Conservation (phyloP, 2,329 filamentous ascomycete genomes). For the Fusarium sp. region DNA sequence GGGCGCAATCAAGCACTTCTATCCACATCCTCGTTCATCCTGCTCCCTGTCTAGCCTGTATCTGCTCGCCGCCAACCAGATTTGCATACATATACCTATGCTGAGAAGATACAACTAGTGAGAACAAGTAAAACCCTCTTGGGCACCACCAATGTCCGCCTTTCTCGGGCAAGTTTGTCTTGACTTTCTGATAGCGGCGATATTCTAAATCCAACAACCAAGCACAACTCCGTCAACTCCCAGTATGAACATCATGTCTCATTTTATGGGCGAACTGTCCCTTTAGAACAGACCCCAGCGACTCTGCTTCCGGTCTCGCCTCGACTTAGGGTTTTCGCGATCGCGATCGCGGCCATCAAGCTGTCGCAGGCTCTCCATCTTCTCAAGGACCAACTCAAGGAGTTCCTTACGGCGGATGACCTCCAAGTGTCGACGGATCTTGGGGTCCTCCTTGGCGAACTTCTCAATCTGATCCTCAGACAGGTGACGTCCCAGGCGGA, state of each 20-base stretch:
- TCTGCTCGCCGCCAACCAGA: background rate
- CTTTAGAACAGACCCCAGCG: conserved; percentile 65
- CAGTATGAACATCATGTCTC: conserved; percentile 48
- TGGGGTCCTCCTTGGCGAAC: conserved; percentile 93
- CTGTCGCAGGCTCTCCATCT: conserved; percentile 92
- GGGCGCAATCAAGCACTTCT: conserved; percentile 39
- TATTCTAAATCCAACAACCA: conserved; percentile 47
- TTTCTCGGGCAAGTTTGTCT: conserved; percentile 9
- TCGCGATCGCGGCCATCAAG: conserved; percentile 81
- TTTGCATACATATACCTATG: conserved; percentile 5
- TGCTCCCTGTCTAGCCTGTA: background rate
- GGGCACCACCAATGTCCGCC: conserved; percentile 4
- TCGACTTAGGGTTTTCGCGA: conserved; percentile 48
- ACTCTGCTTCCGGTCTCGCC: conserved; percentile 56
- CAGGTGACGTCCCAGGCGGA: conserved; percentile 84
- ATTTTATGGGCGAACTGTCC: conserved; percentile 14
- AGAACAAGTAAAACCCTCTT: background rate
- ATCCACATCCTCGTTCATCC: conserved; percentile 34
- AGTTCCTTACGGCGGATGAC: conserved; percentile 93
- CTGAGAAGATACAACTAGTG: conserved; percentile 6
- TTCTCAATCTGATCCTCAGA: conserved; percentile 84
- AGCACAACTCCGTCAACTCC: conserved; percentile 50
- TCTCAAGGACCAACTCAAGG: conserved; percentile 90
- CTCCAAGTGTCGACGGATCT: conserved; percentile 89
- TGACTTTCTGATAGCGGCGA: conserved; percentile 18